Evolutionary conservation across 2,329 filamentous ascomycete species (phyloP).

Genomic region (Thelonectria rubi): DNA sequence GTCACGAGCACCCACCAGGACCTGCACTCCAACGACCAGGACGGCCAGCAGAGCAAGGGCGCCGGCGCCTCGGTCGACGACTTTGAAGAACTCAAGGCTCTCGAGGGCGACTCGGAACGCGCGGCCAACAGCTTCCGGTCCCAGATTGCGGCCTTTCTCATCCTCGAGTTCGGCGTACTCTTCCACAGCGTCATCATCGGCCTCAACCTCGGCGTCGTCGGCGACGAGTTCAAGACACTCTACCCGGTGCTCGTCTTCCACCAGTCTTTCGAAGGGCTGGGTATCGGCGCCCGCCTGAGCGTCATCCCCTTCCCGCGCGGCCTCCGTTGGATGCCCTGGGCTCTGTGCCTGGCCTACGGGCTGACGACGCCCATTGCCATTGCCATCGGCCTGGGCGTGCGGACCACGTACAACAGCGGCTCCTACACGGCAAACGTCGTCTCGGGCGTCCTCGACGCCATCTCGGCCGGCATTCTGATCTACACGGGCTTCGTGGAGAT

Average conservation of each 20-base stretch:
- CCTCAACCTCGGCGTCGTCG: slow-evolving; percentile 67
- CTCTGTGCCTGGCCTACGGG: slow-evolving; percentile 58
- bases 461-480: slow-evolving; percentile 85
- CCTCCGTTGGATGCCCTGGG: slow-evolving; percentile 57
- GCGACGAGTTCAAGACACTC: slow-evolving; percentile 64
- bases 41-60: background rate
- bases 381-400: slow-evolving; percentile 58
- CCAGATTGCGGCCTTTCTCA: slow-evolving; percentile 57
- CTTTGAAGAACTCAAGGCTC: slow-evolving; percentile 3
- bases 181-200: slow-evolving; percentile 73
- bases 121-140: slow-evolving; percentile 3
- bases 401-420: slow-evolving; percentile 42
- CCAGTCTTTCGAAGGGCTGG: slow-evolving; percentile 70
- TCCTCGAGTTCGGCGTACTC: slow-evolving; percentile 68
- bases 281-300: slow-evolving; percentile 68
- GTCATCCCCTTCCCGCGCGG: slow-evolving; percentile 52
- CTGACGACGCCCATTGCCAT: slow-evolving; percentile 63
- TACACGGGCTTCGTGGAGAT: slow-evolving; percentile 90
- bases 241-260: slow-evolving; percentile 71
- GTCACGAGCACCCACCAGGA: slow-evolving; percentile 23
- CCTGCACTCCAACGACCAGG: slow-evolving; percentile 4
- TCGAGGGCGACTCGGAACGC: background rate
- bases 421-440: slow-evolving; percentile 64
- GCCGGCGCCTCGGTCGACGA: slow-evolving; percentile 1
- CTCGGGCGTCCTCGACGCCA: slow-evolving; percentile 84